Evolutionary conservation across 1,139 yeast genomes (phyloP), one percentile per base, ranked within the genome.

Genomic region (Sugiyamaella paludigena): DNA sequence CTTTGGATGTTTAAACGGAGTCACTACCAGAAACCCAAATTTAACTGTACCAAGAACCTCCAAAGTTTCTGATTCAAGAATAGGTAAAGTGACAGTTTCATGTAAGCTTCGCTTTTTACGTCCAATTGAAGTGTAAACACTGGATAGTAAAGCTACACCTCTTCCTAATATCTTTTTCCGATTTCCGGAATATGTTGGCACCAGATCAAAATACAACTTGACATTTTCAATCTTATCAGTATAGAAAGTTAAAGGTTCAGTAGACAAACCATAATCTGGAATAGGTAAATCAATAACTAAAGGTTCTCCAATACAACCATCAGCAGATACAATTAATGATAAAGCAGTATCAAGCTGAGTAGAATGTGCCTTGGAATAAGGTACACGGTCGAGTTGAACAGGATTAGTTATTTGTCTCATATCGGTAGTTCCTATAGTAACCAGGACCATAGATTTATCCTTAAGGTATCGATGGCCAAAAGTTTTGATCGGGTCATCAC

Each of bases 261-360:
- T 79, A 5, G 91, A 83, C 55, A 81, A 76, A 2, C 87, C 88
- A 48, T 80, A 83, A 59, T 87, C 95, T 61, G 87, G 92, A 42
- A 88, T 71, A 1, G 98, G 98, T 56, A 92, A 73, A 60, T 91
- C 97, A 37, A 89, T 68, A 5, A 84, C 75, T 1, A 78, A 77
- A 0, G 92, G 81, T n/a, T 85, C 83, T 50, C 81, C 85, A 15
- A 77, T 71, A 16, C 56, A 48, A n/a, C 43, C 36, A 35, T 72
- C 68, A 4, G 76, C 76, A 11, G 84, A 79, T 11, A 91, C 78
- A 10, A 84, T 81, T 48, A 91, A 72, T 0, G 96, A 84, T 43
- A 92, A 75, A 0, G 96, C 96, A 2, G 96, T 87, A 59, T 91
- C 97, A 40, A 89, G 73, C 64, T 87, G 94, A 0, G 96, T 86